Evolutionary conservation across 257 asterid species (phyloP).

Genomic region (Nicotiana sylvestris): DNA sequence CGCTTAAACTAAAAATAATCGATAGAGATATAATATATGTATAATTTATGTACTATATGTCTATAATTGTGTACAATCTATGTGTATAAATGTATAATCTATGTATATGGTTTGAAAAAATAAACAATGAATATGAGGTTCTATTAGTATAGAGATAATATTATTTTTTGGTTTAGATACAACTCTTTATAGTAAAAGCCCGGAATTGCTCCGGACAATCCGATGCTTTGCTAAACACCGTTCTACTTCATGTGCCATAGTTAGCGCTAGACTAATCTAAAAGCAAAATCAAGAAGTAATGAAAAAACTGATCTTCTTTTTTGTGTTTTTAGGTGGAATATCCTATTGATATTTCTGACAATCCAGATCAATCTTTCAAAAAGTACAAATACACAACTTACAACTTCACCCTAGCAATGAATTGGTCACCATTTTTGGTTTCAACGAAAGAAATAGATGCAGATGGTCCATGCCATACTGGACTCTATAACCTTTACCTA

Average conservation of each 20-base stretch:
- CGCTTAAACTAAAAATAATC: too few relatives aligned
- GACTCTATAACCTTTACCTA: slow-evolving; percentile 48
- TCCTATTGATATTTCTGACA: slow-evolving; percentile 47
- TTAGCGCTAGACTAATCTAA: background rate
- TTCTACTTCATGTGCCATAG: background rate
- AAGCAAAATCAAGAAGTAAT: background rate
- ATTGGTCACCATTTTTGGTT: slow-evolving; percentile 55
- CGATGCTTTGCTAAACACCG: background rate
- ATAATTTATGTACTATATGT: too few relatives aligned
- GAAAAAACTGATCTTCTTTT: background rate
- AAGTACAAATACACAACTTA: slow-evolving; percentile 36
- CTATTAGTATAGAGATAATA: too few relatives aligned
- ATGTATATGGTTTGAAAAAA: too few relatives aligned
- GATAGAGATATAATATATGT: too few relatives aligned
- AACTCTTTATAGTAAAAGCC: background rate
- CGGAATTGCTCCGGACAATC: background rate
- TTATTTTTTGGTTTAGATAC: background rate
- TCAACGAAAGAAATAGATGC: slow-evolving; percentile 31
- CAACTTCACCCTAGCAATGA: slow-evolving; percentile 50
- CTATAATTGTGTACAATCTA: too few relatives aligned
- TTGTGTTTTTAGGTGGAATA: slow-evolving; percentile 39
- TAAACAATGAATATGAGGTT: too few relatives aligned
- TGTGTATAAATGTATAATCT: too few relatives aligned
- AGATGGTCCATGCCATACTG: slow-evolving; percentile 32
- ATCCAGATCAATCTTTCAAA: slow-evolving; percentile 36